Evolutionary conservation across 1,284 basidiomycete species (phyloP).

Genomic region (Trametes pubescens): DNA sequence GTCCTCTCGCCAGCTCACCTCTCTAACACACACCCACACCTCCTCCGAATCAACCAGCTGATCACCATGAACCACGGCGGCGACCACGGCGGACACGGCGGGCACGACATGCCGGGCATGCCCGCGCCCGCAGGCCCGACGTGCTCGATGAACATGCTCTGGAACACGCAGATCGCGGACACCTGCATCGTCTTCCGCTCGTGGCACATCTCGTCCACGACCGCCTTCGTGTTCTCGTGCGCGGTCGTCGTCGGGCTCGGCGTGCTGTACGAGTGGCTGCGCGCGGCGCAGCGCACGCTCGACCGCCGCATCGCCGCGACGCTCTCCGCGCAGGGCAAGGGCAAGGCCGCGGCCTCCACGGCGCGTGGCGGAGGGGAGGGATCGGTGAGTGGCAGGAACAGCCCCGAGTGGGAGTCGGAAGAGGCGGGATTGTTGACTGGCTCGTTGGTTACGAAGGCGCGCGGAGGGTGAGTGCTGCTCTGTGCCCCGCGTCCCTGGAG

Average conservation of each 20-base stretch:
- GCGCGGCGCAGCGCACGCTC: constrained; percentile 62
- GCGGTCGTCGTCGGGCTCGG: constrained; percentile 68
- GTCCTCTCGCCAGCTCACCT: not conserved
- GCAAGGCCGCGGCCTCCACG: constrained; percentile 46
- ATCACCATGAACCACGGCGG: constrained; percentile 54
- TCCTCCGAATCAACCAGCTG: not conserved
- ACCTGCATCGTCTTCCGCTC: constrained; percentile 78
- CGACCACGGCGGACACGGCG: constrained; percentile 54
- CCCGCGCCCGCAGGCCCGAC: constrained; percentile 30
- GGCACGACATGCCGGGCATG: constrained; percentile 54
- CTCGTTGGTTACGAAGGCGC: constrained; percentile 46
- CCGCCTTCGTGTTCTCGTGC: constrained; percentile 68
- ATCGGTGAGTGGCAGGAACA: constrained; percentile 52
- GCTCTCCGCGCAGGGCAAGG: constrained; percentile 56
- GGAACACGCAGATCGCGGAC: constrained; percentile 79
- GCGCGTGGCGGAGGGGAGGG: constrained; percentile 23
- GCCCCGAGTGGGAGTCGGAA: constrained; percentile 55
- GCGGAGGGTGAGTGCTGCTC: constrained; percentile 50
- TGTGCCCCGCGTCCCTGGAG: not conserved
- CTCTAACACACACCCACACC: not conserved
- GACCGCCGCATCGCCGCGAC: constrained; percentile 64
- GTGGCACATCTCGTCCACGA: constrained; percentile 73
- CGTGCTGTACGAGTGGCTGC: constrained; percentile 79
- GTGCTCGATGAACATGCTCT: constrained; percentile 37
- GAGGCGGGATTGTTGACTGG: constrained; percentile 63